Base-by-base conservation (phyloP, 176 grass and related monocot species). In the maize (Zea mays) region DNA sequence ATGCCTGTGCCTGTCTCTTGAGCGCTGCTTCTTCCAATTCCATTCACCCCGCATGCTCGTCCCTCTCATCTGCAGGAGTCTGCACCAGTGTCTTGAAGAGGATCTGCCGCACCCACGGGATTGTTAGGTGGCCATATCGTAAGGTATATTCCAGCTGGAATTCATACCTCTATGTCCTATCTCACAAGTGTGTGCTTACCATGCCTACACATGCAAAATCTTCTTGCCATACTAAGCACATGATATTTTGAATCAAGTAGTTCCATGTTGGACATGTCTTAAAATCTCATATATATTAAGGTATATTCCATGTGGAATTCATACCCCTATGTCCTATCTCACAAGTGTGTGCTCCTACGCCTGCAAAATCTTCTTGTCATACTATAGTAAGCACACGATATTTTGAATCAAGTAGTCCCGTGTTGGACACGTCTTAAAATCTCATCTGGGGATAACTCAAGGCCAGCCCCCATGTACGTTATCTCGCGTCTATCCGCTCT, bases 41-140 rank as follows among this genome's bases (percentile, higher is more conserved):
- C 5, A 19, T 33, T 76, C 38, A 20, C 69, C 33, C 34, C 1
- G 33, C 20, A 2, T n/a, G 11, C 57, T 76, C 19, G 38, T 19
- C 51, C 39, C 13, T 19, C 51, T 44, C 13, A 63, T 58, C 60
- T 76, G 64, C 55, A 98, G 95, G 95, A 72, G 95, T 98, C 62
- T 92, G 91, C 52, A 94, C 95, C 14, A 92, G 91, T 42, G 95
- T 90, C 33, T 74, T 98, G 71, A 98, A 98, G 87, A 92, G 90
- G 87, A 86, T 98, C 74, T 98, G 95, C 64, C 95, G 95, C 76
- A 85, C 67, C 49, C 90, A 98, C 78, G 95, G 95, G 48, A 98
- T 98, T 66, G 89, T 88, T 58, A 79, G 91, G 65, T 98, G 91
- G 91, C 95, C 95, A 6, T 98, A 98, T 85, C 90, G 95, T 34